Evolutionary conservation across 345 rosid genomes (phyloP), one percentile per base, ranked within the genome.

Genomic region (Psidium guajava): DNA sequence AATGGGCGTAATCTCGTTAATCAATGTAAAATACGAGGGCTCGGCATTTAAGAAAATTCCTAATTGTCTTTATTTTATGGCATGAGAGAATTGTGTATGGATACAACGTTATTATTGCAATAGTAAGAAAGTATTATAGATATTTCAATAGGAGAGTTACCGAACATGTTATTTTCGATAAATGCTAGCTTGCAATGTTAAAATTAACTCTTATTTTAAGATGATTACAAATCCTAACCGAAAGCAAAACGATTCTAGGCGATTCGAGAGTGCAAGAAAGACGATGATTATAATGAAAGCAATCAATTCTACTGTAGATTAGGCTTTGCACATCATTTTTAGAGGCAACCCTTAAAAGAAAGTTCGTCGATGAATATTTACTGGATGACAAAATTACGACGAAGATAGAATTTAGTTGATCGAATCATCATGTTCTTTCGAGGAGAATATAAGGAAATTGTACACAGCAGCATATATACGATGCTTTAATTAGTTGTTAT

Each of bases 381-480:
- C 5, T 0, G 1, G 13, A 7, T 36, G 24, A 18, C 0, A 0
- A 64, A 28, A 64, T 28, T 4, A 28, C 0, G 11, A 8, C 2
- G 1, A 1, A 64, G 16, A 64, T 64, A 3, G 1, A 64, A 64
- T 28, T 1, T 28, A 28, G 0, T 1, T 28, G 0, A 32, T 4
- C 0, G 21, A 69, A 20, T 0, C 4, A 28, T 1, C 2, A 28
- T 1, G 22, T 15, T 28, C 4, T 28, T 61, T 61, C 1, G 0
- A 28, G 1, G 14, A 36, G 0, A 36, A 32, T 8, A 69, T 69
- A 18, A 69, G 3, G 21, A 69, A 69, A 36, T 5, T 9, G 0
- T 36, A 18, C 0, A 0, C 6, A 36, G 20, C 1, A 61, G 11
- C 5, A 13, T 12, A 7, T 27, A 59, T 0, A 6, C 0, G 0